Percentiles rank a stretch among this genome's conserved stretches.
Conservation (phyloP, 495 filamentous ascomycete genomes). For the Penicillium soppii region DNA sequence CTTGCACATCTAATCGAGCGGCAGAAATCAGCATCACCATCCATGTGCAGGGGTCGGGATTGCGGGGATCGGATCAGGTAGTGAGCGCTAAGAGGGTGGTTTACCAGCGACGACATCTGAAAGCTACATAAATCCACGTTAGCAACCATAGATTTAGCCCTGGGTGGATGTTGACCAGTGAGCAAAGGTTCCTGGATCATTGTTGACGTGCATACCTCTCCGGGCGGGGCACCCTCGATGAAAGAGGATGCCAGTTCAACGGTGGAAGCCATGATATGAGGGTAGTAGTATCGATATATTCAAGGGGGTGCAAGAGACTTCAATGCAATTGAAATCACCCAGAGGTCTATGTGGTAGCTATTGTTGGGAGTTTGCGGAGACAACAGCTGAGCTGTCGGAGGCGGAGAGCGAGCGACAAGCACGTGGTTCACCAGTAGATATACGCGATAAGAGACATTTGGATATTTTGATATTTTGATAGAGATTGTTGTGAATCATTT, state of each 20-base stretch:
- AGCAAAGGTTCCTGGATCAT: not conserved
- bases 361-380: constrained; percentile 14
- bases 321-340: not conserved
- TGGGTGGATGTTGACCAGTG: constrained; percentile 1
- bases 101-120: constrained; percentile 88
- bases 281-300: not conserved
- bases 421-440: constrained; percentile 17
- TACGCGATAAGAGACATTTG: not conserved
- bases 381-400: constrained; percentile 16
- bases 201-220: constrained; percentile 69
- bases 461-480: too few relatives aligned
- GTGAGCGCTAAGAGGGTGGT: not conserved
- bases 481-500: too few relatives aligned
- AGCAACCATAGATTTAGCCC: constrained; percentile 1
- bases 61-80: constrained; percentile 4
- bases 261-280: constrained; percentile 38
- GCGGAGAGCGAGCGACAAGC: constrained; percentile 25
- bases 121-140: constrained; percentile 54
- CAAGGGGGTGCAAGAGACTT: not conserved
- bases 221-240: constrained; percentile 91
- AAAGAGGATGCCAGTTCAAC: constrained; percentile 77
- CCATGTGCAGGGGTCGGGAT: not conserved
- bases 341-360: constrained; percentile 1
- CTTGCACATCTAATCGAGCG: constrained; percentile 73
- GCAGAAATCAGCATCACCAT: constrained; percentile 17